These are phyloP conservation scores for Stachybotrys chlorohalonatus DNA, from an alignment of 2,329 filamentous ascomycete species.

Conservation along the genomic window DNA sequence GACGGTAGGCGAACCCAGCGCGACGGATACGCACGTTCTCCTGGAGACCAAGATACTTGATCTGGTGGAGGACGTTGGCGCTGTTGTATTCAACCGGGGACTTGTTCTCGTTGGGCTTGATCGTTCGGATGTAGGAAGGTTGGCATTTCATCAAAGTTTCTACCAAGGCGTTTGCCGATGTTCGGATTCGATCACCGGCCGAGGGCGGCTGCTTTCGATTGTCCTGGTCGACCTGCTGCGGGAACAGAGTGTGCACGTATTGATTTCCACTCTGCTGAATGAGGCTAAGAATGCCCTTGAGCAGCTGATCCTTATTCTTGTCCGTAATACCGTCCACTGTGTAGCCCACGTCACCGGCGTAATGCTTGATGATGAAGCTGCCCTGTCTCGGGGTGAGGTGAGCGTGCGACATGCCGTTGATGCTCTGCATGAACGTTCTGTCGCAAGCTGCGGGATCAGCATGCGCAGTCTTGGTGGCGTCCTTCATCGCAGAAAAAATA, in stretches of 20 bases:
- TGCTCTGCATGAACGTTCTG: constrained; percentile 86
- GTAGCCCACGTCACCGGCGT: constrained; percentile 93
- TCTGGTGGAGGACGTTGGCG: constrained; percentile 90
- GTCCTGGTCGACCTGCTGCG: constrained; percentile 87
- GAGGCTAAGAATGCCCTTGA: constrained; percentile 87
- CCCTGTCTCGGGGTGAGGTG: constrained; percentile 90
- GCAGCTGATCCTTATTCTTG: constrained; percentile 96
- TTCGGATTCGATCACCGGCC: constrained; percentile 91
- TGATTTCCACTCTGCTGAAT: constrained; percentile 74
- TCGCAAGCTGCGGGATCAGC: constrained; percentile 92
- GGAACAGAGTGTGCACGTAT: constrained; percentile 86
- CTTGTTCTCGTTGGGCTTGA: constrained; percentile 99
- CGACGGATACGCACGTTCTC: constrained; percentile 97
- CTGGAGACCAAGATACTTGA: constrained; percentile 98
- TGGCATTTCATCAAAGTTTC: constrained; percentile 95
- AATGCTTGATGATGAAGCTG: constrained; percentile 98
- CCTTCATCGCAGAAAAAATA: constrained; percentile 91
- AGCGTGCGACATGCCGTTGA: constrained; percentile 84
- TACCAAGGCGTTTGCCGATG: constrained; percentile 89
- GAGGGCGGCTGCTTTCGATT: constrained; percentile 91
- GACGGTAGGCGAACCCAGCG: constrained; percentile 93
- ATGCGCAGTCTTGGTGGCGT: constrained; percentile 96
- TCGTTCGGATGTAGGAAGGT: constrained; percentile 95
- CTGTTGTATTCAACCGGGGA: constrained; percentile 87
- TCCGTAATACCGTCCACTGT: constrained; percentile 95